Base-by-base conservation (phyloP, 164 flowering plant species). In the Malania oleifera region DNA sequence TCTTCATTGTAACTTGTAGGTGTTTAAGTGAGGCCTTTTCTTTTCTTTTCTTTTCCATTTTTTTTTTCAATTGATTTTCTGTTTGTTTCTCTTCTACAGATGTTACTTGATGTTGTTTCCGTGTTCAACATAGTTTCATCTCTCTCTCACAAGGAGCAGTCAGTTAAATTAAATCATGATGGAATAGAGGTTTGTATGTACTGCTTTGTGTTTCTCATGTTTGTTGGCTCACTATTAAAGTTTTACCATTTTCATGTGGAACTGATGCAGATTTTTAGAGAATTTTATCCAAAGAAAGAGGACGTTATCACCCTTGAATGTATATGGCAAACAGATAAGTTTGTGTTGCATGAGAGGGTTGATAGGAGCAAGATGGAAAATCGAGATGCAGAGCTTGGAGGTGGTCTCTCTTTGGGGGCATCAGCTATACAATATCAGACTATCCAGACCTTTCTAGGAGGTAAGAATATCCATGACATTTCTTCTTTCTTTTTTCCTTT, bases 81-180 rank as follows among this genome's bases (percentile, higher is more conserved):
- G 5, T n/a, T 19, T 43, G 11, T 40, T 52, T 57, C 51, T 53
- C 50, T 52, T 49, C 2, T 50, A 49, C 85, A 91, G 97, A 80
- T 87, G 45, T 59, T 91, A 39, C 86, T 91, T 27, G 88, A 87
- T 67, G 73, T 77, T 54, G 91, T 86, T 50, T 60, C 74, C 6
- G 72, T 83, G 24, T 87, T 75, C 80, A 87, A 91, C 69, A 58
- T 64, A 56, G 85, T 86, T 22, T 77, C 91, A 52, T 74, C 82
- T 53, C 57, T 84, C 23, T 75, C 89, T 52, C 82, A 68, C 46
- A 78, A 73, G 67, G 69, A 79, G 65, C 96, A 87, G 11, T 72
- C 81, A 17, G 56, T 87, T 24, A 84, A 82, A 61, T 61, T 87
- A 56, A 73, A 39, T 47, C 76, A 77, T 44, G 76, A 75, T 44